phyloP scores from a whole-genome alignment of 2,329 filamentous ascomycete genomes.

The Monosporascus sp. region DNA sequence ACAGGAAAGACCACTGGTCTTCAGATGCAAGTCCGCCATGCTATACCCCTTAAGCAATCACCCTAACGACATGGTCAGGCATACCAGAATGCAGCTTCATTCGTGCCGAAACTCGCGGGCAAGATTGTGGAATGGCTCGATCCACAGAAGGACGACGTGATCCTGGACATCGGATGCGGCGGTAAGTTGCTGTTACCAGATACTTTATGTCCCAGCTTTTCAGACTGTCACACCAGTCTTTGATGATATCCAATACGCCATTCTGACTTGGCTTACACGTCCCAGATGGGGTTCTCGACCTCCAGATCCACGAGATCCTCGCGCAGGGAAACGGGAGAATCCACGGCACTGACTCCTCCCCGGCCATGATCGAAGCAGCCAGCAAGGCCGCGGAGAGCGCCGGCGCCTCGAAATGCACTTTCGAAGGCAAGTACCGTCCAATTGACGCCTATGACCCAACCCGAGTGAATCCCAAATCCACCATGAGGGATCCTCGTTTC shows the following conservation, averaged over 20 bases:
- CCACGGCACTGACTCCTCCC: conserved; percentile 55
- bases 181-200: conserved; percentile 32
- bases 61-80: conserved; percentile 31
- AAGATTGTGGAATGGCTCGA: conserved; percentile 56
- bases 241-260: not conserved
- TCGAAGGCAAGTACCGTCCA: conserved; percentile 33
- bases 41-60: not conserved
- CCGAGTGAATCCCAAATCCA: too few relatives aligned
- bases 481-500: too few relatives aligned
- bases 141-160: conserved; percentile 49
- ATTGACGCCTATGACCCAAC: too few relatives aligned
- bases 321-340: conserved; percentile 41
- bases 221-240: not conserved
- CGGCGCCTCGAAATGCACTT: conserved; percentile 32
- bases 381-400: conserved; percentile 33
- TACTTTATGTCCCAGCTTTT: too few relatives aligned
- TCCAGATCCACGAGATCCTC: conserved; percentile 45
- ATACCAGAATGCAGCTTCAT: conserved; percentile 57
- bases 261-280: not conserved
- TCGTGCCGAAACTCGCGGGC: conserved; percentile 57
- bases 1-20: conserved; percentile 34
- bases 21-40: conserved; percentile 26
- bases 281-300: conserved; percentile 54
- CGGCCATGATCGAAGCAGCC: conserved; percentile 53
- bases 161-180: conserved; percentile 61